Evolutionary conservation across 164 flowering plant species (phyloP), one percentile per base, ranked within the genome.

Genomic region (Chimonanthus praecox): DNA sequence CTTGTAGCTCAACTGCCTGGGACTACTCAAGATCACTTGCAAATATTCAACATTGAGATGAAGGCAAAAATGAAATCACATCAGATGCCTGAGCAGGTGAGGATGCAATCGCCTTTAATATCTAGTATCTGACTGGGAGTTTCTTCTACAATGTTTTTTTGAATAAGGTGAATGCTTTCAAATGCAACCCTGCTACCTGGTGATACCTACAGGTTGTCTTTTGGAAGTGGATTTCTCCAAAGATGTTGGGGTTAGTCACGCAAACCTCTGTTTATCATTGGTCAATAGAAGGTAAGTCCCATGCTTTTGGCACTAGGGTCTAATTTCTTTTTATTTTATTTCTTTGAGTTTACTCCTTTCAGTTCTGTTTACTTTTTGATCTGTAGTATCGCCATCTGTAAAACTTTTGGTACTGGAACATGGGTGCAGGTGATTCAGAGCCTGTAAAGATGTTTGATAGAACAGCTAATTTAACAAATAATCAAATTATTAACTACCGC

Each of bases 11-110:
- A 91, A 94, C 87, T 94, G 74, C 93, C 91, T 16, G 99, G 99
- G 74, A 92, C 97, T 4, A 91, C 92, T 68, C 97, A 96, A 80
- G 99, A 96, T 76, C 98, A 96, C 80, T 72, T 96, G 62, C 98
- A 96, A 81, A 94, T 96, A 79, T 96, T 96, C 80, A 96, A 96
- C 78, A 94, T 96, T 82, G 99, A 96, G 83, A 69, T 84, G 85
- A 96, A 96, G 82, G 87, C 97, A n/a, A 96, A 94, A 79, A 78
- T 96, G 83, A 96, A 94, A 77, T 96, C 99, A 4, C 85, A 96
- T 84, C 97, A 92, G 83, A 96, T 96, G 99, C 95, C 98, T 71
- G 99, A 96, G 84, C 97, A 92, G 92, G 98, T 89, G 48, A 16
- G n/a, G 51, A 16, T 69, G 66, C 63, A 45, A 58, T 71, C 18